Conservation (phyloP, 108 stramenopile genomes). For the Mediolabrus comicus region DNA sequence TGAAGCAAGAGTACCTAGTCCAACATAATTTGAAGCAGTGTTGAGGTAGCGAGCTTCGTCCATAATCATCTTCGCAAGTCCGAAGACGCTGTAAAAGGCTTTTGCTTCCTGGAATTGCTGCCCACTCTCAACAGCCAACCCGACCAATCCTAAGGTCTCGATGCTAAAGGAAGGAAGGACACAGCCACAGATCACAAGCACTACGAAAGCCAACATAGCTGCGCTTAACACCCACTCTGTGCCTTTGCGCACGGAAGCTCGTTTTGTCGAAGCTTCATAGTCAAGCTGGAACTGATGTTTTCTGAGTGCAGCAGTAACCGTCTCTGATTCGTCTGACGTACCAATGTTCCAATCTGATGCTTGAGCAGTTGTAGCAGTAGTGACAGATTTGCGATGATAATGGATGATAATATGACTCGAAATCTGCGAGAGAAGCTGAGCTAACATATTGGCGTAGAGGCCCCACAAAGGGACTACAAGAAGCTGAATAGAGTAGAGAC, state of each 20-base stretch:
- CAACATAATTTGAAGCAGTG: constrained; percentile 50
- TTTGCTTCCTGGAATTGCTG: constrained; percentile 66
- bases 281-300: constrained; percentile 37
- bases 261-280: constrained; percentile 42
- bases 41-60: constrained; percentile 68
- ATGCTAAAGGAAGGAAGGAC: constrained; percentile 57
- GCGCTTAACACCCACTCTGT: constrained; percentile 47
- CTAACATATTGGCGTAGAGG: constrained; percentile 80
- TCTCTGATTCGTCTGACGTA: neutral
- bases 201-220: constrained; percentile 13
- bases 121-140: constrained; percentile 75
- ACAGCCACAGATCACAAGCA: constrained; percentile 62
- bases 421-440: constrained; percentile 76
- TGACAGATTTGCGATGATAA: constrained; percentile 63
- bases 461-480: constrained; percentile 82
- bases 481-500: constrained; percentile 68
- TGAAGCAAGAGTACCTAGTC: constrained; percentile 63
- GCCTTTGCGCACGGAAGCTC: constrained; percentile 24
- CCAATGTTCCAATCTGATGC: constrained; percentile 23
- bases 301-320: constrained; percentile 3
- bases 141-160: constrained; percentile 70
- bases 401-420: constrained; percentile 82
- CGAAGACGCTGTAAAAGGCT: constrained; percentile 57
- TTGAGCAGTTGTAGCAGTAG: constrained; percentile 1
- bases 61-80: constrained; percentile 58